Percentiles rank a stretch among this genome's conserved stretches.
phyloP scores from a whole-genome alignment of 2,329 filamentous ascomycete species.

The Mycosphaerella sp. region DNA sequence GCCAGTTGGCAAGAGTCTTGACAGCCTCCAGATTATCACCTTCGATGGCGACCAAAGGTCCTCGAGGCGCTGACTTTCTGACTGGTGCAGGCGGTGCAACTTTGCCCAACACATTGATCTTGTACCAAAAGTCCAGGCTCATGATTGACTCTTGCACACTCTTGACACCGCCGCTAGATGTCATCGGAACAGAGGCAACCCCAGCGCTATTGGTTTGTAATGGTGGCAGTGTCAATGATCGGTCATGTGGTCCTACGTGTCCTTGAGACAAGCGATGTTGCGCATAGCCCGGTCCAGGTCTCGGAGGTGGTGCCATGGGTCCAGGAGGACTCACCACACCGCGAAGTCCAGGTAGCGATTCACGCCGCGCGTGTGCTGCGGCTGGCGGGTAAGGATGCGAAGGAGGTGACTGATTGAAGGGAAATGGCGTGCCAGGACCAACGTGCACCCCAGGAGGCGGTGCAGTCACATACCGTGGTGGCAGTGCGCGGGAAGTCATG shows the following conservation, averaged over 20 bases:
- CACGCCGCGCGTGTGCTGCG: slow-evolving; percentile 30
- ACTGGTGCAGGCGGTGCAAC: slow-evolving; percentile 63
- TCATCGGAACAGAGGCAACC: slow-evolving; percentile 14
- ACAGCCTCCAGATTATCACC: slow-evolving; percentile 62
- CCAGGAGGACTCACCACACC: slow-evolving; percentile 32
- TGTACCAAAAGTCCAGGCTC: slow-evolving; percentile 66
- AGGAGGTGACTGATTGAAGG: slow-evolving; percentile 34
- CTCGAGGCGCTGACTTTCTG: slow-evolving; percentile 46
- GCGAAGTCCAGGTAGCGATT: slow-evolving; percentile 40
- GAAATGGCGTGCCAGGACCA: slow-evolving; percentile 37
- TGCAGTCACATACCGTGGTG: slow-evolving; percentile 27
- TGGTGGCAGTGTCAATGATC: slow-evolving; percentile 49
- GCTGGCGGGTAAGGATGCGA: slow-evolving; percentile 39
- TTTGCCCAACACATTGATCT: slow-evolving; percentile 67
- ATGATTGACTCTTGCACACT: slow-evolving; percentile 57
- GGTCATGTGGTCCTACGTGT: slow-evolving; percentile 36
- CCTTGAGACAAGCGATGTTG: slow-evolving; percentile 33
- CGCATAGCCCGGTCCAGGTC: slow-evolving; percentile 37
- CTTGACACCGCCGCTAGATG: slow-evolving; percentile 18
- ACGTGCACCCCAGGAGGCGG: slow-evolving; percentile 17
- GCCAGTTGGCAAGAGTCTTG: slow-evolving; percentile 57
- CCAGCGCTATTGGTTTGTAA: slow-evolving; percentile 40
- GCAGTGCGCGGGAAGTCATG: slow-evolving; percentile 36
- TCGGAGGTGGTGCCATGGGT: slow-evolving; percentile 51
- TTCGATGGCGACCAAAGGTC: slow-evolving; percentile 77